A percentile compares a stretch with the other conserved stretches of the same genome.
Evolutionary conservation across 1,284 basidiomycete species (phyloP).

Genomic region (Moesziomyces sp.): DNA sequence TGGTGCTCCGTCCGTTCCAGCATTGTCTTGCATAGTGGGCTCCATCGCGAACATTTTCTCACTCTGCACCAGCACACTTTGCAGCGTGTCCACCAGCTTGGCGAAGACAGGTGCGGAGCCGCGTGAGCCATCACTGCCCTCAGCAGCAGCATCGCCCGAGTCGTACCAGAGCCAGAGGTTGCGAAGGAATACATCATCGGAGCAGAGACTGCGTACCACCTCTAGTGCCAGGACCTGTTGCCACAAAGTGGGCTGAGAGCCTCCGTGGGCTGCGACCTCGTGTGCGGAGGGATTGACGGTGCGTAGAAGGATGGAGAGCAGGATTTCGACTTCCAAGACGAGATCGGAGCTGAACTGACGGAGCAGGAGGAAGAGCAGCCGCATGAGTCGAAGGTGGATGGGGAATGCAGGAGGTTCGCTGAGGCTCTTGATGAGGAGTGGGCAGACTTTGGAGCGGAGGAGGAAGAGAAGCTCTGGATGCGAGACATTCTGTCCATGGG

Average conservation of each 20-base stretch:
- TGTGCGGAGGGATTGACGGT: conserved; percentile 37
- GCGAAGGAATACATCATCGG: conserved; percentile 57
- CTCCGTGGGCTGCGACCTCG: conserved; percentile 33
- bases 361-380: conserved; percentile 89
- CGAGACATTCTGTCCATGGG: conserved; percentile 10
- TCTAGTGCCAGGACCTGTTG: conserved; percentile 64
- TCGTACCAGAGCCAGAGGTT: conserved; percentile 64
- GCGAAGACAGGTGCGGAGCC: conserved; percentile 49
- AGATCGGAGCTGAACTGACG: conserved; percentile 86
- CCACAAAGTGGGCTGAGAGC: conserved; percentile 48
- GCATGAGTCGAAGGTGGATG: conserved; percentile 86
- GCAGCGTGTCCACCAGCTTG: conserved; percentile 52
- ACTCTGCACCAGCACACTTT: conserved; percentile 34
- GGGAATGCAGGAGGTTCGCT: conserved; percentile 83
- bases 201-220: conserved; percentile 58
- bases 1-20: conserved; percentile 9
- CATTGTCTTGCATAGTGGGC: conserved; percentile 23
- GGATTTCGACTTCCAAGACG: conserved; percentile 64
- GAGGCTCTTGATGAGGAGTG: conserved; percentile 81
- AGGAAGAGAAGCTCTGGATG: conserved; percentile 85
- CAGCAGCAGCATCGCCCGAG: conserved; percentile 3
- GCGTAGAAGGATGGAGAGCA: conserved; percentile 62
- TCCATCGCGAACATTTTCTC: conserved; percentile 36
- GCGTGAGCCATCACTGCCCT: conserved; percentile 2
- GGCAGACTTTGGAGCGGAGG: conserved; percentile 86